Evolutionary conservation across 805 yeast species (phyloP), one percentile per base, ranked within the genome.

Genomic region (Kazachstania martiniae): DNA sequence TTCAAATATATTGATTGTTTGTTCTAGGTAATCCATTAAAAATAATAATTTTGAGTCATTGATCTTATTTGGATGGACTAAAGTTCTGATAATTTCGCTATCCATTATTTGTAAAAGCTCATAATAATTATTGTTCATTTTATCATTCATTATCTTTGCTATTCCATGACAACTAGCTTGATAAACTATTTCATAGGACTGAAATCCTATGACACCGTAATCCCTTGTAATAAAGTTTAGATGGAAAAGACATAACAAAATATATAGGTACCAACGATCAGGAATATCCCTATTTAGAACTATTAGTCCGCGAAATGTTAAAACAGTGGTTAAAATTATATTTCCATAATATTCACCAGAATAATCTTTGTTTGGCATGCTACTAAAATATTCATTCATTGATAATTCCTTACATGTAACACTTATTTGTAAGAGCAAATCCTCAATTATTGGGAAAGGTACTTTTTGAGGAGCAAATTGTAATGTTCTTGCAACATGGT

Each of bases 131-230:
- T 12, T 12, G 14, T 12, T 23, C 8, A 14, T 19, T 15, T 5
- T 14, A 29, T 3, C n/a, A 15, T 5, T 13, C 8, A 13, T 29
- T 18, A 13, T 10, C 12, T 12, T 23, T 7, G 15, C 17, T 18
- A 14, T 12, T 12, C 42, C 51, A 10, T 32, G 23, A 18, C 37
- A 28, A 10, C 43, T 21, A 4, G 47, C 26, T 7, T 46, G 44
- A 27, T 47, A 42, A 14, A 51, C 43, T 19, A 40, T 42, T 23
- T 47, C 49, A 29, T 52, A 55, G 5, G 51, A 38, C 21, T 45
- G 40, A 25, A 55, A 53, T 2, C 54, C 59, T 4, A 29, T 29
- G 1, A 37, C 32, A 2, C 59, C 58, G 31, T 53, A 43, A 30
- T 44, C 49, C 3, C 32, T 21, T 2, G 43, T 33, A 19, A 54